Base-by-base conservation (phyloP, 805 yeast genomes). In the Wickerhamomyces xylosicus region DNA sequence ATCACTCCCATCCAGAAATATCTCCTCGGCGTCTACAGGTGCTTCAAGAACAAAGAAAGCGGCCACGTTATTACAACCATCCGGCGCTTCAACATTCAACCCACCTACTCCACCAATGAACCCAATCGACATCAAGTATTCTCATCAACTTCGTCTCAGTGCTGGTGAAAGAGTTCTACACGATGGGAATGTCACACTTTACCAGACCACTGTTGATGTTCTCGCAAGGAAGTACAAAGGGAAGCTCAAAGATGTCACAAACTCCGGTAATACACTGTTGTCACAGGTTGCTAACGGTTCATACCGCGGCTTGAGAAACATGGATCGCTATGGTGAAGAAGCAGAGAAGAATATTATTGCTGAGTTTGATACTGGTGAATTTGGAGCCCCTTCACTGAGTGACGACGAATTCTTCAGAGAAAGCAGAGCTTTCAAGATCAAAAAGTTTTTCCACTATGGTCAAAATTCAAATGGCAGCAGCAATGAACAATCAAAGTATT, bases 181-280 rank as follows among this genome's bases (percentile, higher is more conserved):
- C 43, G 69, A 68, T 22, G 85, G 82, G 1, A 71, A 74, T 22
- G 67, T 77, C 4, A 60, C 63, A 31, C 71, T 72, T 2, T 57
- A 64, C 5, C 58, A 63, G 37, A 61, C 69, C 8, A 52, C 62
- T 3, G 71, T 75, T 0, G 77, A 70, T 5, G 35, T 43, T 0
- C 68, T 82, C 45, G 85, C 79, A 44, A 74, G 64, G 54, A 77
- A 67, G 42, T 66, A 68, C 42, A 71, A 64, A 46, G 85, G 85
- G 0, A 60, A 65, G 45, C 51, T 80, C 18, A 74, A 71, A 34
- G 82, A 77, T 44, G 54, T 53, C n/a, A 60, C 61, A 32, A 62
- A 62, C 28, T 63, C 62, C 31, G 57, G 63, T n/a, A 63, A 66
- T 25, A 42, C 55, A 0, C 44, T 65, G 16, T 49, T 68, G 35